phyloP scores from a whole-genome alignment of 2,329 filamentous ascomycete genomes.

The Beauveria varroae region DNA sequence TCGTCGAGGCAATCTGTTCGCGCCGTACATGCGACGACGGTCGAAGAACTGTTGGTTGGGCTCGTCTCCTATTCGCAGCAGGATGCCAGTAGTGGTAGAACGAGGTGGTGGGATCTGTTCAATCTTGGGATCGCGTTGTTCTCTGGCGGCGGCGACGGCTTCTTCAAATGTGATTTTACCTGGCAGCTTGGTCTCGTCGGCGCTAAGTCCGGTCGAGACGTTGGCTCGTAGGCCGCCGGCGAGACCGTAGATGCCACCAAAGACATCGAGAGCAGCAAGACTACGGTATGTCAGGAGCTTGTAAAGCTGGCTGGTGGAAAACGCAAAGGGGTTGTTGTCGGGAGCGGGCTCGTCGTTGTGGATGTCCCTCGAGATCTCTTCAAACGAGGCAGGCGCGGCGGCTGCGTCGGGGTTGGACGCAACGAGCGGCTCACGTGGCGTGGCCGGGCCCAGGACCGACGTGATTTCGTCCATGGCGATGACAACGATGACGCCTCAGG shows the following conservation, averaged over 20 bases:
- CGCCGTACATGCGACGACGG: constrained; percentile 61
- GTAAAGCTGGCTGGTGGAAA: constrained; percentile 45
- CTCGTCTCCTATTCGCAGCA: constrained; percentile 23
- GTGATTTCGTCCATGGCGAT: constrained; percentile 25
- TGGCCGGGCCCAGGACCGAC: constrained; percentile 11
- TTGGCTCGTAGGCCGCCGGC: constrained; percentile 44
- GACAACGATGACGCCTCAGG: constrained; percentile 10
- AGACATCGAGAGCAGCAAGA: constrained; percentile 38
- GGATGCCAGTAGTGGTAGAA: constrained; percentile 18
- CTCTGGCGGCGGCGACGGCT: constrained; percentile 32
- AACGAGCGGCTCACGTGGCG: constrained; percentile 4
- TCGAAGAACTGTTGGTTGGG: constrained; percentile 34
- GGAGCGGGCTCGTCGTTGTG: constrained; percentile 19
- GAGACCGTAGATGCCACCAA: constrained; percentile 48
- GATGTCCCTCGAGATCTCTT: constrained; percentile 18
- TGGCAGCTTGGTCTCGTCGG: constrained; percentile 40
- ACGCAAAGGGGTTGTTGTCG: constrained; percentile 42
- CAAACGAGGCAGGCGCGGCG: background rate
- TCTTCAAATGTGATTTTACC: constrained; percentile 41
- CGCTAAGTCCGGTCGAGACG: constrained; percentile 37
- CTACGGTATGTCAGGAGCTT: constrained; percentile 45
- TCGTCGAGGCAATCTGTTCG: constrained; percentile 49
- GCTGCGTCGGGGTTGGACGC: background rate
- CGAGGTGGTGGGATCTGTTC: constrained; percentile 13
- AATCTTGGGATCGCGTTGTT: constrained; percentile 21